Evolutionary conservation across 192 early-diverging fungal genomes (phyloP).

Genomic region (Linnemannia hyalina): DNA sequence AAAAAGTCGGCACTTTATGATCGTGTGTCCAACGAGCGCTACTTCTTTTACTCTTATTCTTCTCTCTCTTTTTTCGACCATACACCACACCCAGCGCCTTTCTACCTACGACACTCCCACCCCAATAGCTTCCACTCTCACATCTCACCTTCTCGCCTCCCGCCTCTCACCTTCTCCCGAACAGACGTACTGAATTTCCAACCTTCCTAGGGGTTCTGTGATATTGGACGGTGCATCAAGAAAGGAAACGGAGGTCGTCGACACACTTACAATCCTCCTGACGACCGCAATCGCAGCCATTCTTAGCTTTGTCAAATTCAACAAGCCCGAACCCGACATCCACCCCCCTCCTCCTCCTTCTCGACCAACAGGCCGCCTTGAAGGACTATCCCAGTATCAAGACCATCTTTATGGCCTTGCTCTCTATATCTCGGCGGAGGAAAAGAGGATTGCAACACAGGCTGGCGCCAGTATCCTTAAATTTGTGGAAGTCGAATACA

Average conservation of each 20-base stretch:
- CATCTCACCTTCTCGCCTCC: no score
- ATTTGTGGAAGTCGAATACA: constrained; percentile 30
- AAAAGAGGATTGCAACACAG: constrained; percentile 25
- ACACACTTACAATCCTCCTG: constrained; percentile 62
- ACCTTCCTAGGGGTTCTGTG: no score
- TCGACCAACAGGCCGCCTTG: constrained; percentile 62
- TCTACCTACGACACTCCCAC: no score
- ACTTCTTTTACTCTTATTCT: no score
- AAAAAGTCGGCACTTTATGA: no score
- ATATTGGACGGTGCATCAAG: no score
- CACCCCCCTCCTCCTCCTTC: constrained; percentile 72
- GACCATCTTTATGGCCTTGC: constrained; percentile 36
- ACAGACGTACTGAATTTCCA: no score
- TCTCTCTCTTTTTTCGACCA: no score
- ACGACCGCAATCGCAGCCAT: constrained; percentile 56
- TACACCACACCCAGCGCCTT: no score
- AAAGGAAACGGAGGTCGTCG: constrained; percentile 60
- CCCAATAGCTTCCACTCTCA: no score
- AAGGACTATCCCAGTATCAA: constrained; percentile 38
- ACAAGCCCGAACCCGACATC: constrained; percentile 64
- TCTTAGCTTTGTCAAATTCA: constrained; percentile 41
- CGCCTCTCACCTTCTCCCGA: no score
- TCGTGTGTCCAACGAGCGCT: no score
- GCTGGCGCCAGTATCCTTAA: constrained; percentile 26
- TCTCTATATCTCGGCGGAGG: constrained; percentile 34